Percentiles rank a stretch among this genome's conserved stretches.
Conservation (phyloP, 1,284 basidiomycete genomes). For the Ganoderma sinense region DNA sequence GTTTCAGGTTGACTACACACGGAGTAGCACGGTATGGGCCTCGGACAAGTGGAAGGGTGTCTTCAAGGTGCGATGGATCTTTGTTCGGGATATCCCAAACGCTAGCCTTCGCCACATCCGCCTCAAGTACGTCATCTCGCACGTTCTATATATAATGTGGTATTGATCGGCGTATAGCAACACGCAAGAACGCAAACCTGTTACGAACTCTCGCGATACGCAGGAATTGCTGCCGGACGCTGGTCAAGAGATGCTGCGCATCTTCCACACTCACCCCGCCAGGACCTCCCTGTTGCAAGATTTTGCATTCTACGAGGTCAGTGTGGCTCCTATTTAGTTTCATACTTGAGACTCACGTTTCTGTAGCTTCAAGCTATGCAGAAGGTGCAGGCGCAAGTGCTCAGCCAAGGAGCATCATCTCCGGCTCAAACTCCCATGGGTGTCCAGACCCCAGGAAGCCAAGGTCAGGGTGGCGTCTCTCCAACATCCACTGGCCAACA, state of each 20-base stretch:
- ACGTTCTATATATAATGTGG: conserved; percentile 5
- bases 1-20: conserved; percentile 77
- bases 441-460: conserved; percentile 32
- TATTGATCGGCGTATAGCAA: conserved; percentile 65
- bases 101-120: conserved; percentile 85
- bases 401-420: conserved; percentile 49
- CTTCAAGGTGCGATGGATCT: conserved; percentile 95
- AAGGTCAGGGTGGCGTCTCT: conserved; percentile 40
- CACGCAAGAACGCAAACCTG: conserved; percentile 95
- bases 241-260: conserved; percentile 93
- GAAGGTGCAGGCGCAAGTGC: conserved; percentile 51
- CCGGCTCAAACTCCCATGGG: conserved; percentile 36
- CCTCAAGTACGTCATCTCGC: conserved; percentile 64
- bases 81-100: conserved; percentile 94
- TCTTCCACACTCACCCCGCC: conserved; percentile 91
- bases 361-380: conserved; percentile 80
- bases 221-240: conserved; percentile 94
- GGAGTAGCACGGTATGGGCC: conserved; percentile 93
- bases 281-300: conserved; percentile 93
- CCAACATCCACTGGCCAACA: conserved; percentile 52
- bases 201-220: conserved; percentile 92
- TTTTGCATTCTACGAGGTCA: conserved; percentile 92
- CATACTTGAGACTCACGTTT: conserved; percentile 10
- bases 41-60: conserved; percentile 99
- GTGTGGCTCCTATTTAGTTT: conserved; percentile 22